Conservation (phyloP, 2,329 filamentous ascomycete genomes). For the Torrubiella hemipterigena region DNA sequence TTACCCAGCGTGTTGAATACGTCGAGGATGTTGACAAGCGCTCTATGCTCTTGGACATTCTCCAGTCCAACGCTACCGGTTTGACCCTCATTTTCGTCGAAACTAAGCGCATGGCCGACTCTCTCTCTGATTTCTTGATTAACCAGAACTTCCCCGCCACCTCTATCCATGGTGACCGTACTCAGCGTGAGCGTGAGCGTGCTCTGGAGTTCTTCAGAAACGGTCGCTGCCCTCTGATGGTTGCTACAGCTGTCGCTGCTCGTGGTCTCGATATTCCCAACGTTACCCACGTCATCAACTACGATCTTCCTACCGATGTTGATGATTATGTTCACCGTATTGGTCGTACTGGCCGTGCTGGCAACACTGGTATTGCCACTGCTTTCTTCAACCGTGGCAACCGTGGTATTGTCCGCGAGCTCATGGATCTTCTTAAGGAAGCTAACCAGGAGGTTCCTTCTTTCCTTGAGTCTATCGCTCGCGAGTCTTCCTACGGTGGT, state of each 20-base stretch:
- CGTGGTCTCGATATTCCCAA: slow-evolving; percentile 88
- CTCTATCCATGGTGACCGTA: slow-evolving; percentile 96
- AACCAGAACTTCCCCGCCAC: slow-evolving; percentile 98
- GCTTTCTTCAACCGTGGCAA: slow-evolving; percentile 99
- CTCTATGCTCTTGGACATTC: slow-evolving; percentile 91
- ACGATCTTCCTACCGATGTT: slow-evolving; percentile 96
- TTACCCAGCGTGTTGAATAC: slow-evolving; percentile 97
- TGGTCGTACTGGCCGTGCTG: slow-evolving; percentile 98
- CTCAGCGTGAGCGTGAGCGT: slow-evolving; percentile 96
- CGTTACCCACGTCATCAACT: slow-evolving; percentile 96
- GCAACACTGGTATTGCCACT: slow-evolving; percentile 96
- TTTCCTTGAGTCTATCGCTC: slow-evolving; percentile 95
- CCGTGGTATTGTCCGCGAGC: slow-evolving; percentile 90
- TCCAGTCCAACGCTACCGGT: slow-evolving; percentile 83
- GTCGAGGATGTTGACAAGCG: slow-evolving; percentile 96
- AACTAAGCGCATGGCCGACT: slow-evolving; percentile 99
- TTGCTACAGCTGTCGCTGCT: slow-evolving; percentile 92
- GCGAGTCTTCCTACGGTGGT: slow-evolving; percentile 79
- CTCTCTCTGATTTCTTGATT: slow-evolving; percentile 93
- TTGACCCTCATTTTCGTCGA: slow-evolving; percentile 97
- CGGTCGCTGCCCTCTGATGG: slow-evolving; percentile 87
- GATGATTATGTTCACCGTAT: slow-evolving; percentile 99
- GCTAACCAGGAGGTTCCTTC: slow-evolving; percentile 91
- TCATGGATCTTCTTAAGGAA: slow-evolving; percentile 96
- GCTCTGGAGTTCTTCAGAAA: slow-evolving; percentile 96